Evolutionary conservation across 2,329 filamentous ascomycete species (phyloP).

Genomic region (Diaporthe australafricana): DNA sequence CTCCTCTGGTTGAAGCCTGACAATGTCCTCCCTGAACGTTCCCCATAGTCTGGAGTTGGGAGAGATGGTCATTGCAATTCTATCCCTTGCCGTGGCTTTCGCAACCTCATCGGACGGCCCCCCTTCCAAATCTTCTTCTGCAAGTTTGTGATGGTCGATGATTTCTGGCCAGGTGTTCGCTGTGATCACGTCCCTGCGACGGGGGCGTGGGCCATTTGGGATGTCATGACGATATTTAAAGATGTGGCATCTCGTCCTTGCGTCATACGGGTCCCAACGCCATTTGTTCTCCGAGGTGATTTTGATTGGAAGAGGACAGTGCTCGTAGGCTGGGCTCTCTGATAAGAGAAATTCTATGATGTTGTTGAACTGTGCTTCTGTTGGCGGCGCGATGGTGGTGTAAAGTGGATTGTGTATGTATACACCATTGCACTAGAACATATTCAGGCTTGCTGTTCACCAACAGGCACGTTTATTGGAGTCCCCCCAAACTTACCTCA

Average conservation of each 20-base stretch:
- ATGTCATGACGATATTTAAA: constrained; percentile 8
- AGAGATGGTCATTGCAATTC: not conserved
- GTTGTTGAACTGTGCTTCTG: constrained; percentile 5
- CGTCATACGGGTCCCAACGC: constrained; percentile 22
- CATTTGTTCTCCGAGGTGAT: not conserved
- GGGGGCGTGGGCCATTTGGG: not conserved
- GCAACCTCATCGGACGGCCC: not conserved
- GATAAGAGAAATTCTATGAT: not conserved
- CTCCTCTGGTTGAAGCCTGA: constrained; percentile 11
- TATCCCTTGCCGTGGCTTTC: not conserved
- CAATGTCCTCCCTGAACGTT: not conserved
- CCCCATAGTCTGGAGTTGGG: constrained; percentile 6
- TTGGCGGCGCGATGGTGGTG: not conserved
- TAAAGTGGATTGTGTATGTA: constrained; percentile 6
- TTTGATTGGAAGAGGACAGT: not conserved
- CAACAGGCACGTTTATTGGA: not conserved
- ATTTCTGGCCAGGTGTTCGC: constrained; percentile 14
- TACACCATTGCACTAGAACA: not conserved
- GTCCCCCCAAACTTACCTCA: not conserved
- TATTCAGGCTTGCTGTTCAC: not conserved
- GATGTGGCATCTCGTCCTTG: constrained; percentile 2
- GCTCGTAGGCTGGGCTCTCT: not conserved
- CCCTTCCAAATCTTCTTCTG: not conserved
- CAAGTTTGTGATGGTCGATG: not conserved
- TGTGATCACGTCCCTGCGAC: not conserved